A percentile compares a stretch with the other conserved stretches of the same genome.
phyloP scores from a whole-genome alignment of 495 filamentous ascomycete genomes.

The Antarctomyces pellizariae region DNA sequence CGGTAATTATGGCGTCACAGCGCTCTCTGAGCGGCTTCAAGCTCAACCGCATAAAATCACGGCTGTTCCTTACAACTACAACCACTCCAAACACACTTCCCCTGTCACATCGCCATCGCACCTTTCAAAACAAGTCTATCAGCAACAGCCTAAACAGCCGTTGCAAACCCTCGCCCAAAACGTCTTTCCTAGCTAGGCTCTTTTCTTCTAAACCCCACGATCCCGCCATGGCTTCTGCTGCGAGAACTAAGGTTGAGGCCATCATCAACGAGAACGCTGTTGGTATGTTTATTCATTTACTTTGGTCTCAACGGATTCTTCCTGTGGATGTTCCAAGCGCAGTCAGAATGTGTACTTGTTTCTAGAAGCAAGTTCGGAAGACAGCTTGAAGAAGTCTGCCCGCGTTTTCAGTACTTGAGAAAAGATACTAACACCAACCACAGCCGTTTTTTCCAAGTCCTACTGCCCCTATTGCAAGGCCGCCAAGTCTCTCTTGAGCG shows the following conservation, averaged over 20 bases:
- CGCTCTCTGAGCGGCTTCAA: too few relatives aligned
- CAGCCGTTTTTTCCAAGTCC: constrained; percentile 87
- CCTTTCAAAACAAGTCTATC: too few relatives aligned
- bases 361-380: too few relatives aligned
- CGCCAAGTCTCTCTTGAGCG: constrained; percentile 47
- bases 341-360: background rate
- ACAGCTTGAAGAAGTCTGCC: too few relatives aligned
- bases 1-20: too few relatives aligned
- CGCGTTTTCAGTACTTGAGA: too few relatives aligned
- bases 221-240: constrained; percentile 54
- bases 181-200: constrained; percentile 57
- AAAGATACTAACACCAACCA: too few relatives aligned
- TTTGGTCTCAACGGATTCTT: background rate
- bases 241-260: constrained; percentile 60
- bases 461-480: constrained; percentile 90
- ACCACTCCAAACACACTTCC: too few relatives aligned
- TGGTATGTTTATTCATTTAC: constrained; percentile 26
- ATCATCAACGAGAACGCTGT: constrained; percentile 88
- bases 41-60: too few relatives aligned
- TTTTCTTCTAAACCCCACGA: constrained; percentile 38
- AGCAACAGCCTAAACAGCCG: too few relatives aligned
- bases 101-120: too few relatives aligned
- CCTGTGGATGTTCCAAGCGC: constrained; percentile 1
- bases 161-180: constrained; percentile 34
- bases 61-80: too few relatives aligned